Evolutionary conservation across 140 eudicot species (phyloP), one percentile per base, ranked within the genome.

Genomic region (Ambrosia hybrid): DNA sequence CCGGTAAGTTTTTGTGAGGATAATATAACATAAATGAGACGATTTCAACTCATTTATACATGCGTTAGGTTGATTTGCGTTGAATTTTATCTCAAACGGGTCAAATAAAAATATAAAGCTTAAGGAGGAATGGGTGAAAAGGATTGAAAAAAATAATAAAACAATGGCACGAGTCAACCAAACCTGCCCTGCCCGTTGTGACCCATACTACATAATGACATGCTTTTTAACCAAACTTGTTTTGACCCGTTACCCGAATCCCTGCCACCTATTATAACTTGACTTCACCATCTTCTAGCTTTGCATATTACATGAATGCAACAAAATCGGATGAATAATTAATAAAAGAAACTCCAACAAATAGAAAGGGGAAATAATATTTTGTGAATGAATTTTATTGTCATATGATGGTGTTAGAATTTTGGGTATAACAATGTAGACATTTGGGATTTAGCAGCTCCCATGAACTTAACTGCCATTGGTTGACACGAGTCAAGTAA

Each of bases 251-350:
- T 5, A 51, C n/a, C 30, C 61, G 36, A 37, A 30, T 30, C 34
- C 34, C 34, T 69, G 63, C 51, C 51, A 70, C 41, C 39, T 56
- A 1, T 39, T 1, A 41, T 41, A 41, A 78, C 77, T 83, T 85
- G 80, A 85, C 85, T 78, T 89, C 86, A 75, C 96, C 96, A 78
- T 92, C 98, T 82, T 89, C 93, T 72, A 87, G 83, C 98, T 92
- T 80, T 75, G 87, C 60, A 79, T 57, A 83, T 76, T 76, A 80
- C 64, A 70, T 55, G 15, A 73, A 63, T 60, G 39, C 72, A 77
- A 15, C 6, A 41, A 0, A 41, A 41, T 41, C 48, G 34, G 34
- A 30, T 30, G 34, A 30, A 30, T 30, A 41, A 41, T 30, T 3
- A 59, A 8, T 21, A 21, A 5, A 9, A 3, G 7, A 58, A 59